Evolutionary conservation across 2,329 filamentous ascomycete species (phyloP).

Genomic region (Thelonectria blattea): DNA sequence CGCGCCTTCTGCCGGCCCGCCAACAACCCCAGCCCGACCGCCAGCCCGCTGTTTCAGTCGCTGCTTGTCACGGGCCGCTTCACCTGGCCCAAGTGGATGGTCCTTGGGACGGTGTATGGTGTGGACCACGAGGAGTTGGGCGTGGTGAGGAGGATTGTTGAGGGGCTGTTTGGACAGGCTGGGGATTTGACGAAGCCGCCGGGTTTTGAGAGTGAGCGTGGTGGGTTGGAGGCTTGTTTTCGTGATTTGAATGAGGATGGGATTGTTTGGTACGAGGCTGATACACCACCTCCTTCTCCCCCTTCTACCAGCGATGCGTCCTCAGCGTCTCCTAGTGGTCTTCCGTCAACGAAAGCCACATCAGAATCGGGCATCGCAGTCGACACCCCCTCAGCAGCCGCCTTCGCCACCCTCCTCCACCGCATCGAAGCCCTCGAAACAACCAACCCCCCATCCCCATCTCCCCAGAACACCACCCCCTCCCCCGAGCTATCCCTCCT

Average conservation of each 20-base stretch:
- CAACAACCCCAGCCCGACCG: neutral
- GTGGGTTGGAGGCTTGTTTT: no score
- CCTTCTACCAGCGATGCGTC: no score
- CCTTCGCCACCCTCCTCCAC: neutral
- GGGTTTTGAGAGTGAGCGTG: neutral
- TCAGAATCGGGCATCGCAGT: neutral
- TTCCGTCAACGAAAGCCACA: neutral
- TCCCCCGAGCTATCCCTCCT: no score
- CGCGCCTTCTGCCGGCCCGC: neutral
- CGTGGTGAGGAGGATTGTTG: neutral
- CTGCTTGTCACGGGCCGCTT: neutral
- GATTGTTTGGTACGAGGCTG: no score
- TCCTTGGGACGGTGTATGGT: neutral
- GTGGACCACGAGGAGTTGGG: neutral
- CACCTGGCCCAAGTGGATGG: neutral
- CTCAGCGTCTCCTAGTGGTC: no score
- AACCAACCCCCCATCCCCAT: neutral
- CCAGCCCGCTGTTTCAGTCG: neutral
- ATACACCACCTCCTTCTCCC: no score
- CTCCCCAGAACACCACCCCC: no score
- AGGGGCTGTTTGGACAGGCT: neutral
- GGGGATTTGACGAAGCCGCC: neutral
- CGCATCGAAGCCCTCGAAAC: neutral
- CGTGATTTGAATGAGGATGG: no score
- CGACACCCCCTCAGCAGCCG: neutral